phyloP scores from a whole-genome alignment of 1,139 yeast species.

The Scheffersomyces titani region DNA sequence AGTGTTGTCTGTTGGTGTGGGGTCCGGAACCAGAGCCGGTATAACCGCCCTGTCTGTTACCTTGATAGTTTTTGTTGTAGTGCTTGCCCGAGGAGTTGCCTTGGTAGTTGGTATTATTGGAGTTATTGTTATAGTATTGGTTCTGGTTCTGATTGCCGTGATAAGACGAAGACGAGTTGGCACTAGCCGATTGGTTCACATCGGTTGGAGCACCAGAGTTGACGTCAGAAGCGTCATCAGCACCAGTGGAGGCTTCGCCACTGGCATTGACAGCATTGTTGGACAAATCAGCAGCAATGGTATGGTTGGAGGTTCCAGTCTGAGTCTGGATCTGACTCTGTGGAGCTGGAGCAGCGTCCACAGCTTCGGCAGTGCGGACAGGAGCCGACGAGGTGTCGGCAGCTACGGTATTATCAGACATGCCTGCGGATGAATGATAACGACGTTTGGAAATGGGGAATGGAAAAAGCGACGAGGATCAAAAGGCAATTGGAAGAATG shows the following conservation, averaged over 20 bases:
- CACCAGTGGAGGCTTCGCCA: conserved; percentile 9
- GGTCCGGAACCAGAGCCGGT: conserved; percentile 6
- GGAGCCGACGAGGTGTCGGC: conserved; percentile 4
- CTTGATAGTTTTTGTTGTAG: conserved; percentile 8
- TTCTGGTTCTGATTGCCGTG: conserved; percentile 1
- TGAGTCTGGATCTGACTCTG: conserved; percentile 1
- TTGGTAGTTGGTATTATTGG: conserved; percentile 10
- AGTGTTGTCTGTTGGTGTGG: conserved; percentile 7
- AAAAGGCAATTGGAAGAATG: not conserved
- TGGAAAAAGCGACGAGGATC: not conserved
- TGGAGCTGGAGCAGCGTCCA: conserved; percentile 7
- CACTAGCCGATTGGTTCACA: conserved; percentile 1
- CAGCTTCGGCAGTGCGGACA: conserved; percentile 9
- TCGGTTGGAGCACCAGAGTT: conserved; percentile 4
- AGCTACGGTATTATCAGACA: conserved; percentile 11
- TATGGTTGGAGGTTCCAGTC: not conserved
- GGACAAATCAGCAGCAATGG: conserved; percentile 6
- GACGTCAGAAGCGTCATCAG: conserved; percentile 3
- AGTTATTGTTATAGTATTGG: conserved; percentile 9
- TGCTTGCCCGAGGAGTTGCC: conserved; percentile 6
- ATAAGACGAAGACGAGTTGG: not conserved
- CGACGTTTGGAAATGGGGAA: not conserved
- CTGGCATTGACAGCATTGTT: conserved; percentile 5
- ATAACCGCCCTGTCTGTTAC: conserved; percentile 7
- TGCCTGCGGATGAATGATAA: conserved; percentile 9